phyloP scores from a whole-genome alignment of 1,284 basidiomycete species.

The Singerocomus rubriflavus region DNA sequence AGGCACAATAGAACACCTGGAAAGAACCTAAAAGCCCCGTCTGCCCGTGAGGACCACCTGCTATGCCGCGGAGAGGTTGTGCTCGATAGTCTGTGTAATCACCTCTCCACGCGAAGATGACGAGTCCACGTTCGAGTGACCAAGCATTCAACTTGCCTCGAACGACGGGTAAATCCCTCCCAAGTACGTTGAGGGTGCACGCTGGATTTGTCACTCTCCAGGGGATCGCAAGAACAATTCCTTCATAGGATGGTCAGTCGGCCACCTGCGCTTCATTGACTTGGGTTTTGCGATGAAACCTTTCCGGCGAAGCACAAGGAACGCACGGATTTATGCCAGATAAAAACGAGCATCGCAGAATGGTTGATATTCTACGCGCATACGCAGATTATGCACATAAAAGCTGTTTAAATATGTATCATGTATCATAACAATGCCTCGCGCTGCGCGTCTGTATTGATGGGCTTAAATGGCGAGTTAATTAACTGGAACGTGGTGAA shows the following conservation, averaged over 20 bases:
- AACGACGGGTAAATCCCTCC: neutral
- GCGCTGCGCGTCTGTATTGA: conserved; percentile 5
- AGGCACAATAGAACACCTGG: neutral
- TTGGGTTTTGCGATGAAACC: neutral
- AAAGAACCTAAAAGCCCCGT: neutral
- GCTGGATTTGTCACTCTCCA: neutral
- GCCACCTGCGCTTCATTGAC: neutral
- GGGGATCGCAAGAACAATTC: no score
- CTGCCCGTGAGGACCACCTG: neutral
- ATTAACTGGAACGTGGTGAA: conserved; percentile 14
- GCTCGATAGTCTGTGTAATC: neutral
- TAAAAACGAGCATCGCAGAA: conserved; percentile 1
- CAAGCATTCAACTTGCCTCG: neutral
- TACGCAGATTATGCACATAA: conserved; percentile 24
- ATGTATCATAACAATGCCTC: conserved; percentile 4
- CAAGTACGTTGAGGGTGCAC: neutral
- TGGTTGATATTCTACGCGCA: conserved; percentile 4
- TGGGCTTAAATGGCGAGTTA: neutral
- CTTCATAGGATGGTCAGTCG: no score
- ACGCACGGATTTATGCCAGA: neutral
- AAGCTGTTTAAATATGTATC: conserved; percentile 11
- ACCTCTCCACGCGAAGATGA: neutral
- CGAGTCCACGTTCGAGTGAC: neutral
- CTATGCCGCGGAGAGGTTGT: neutral
- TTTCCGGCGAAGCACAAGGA: neutral